A percentile compares a stretch with the other conserved stretches of the same genome.
Conservation (phyloP, 2,329 filamentous ascomycete genomes). For the Stenocarpella maydis region DNA sequence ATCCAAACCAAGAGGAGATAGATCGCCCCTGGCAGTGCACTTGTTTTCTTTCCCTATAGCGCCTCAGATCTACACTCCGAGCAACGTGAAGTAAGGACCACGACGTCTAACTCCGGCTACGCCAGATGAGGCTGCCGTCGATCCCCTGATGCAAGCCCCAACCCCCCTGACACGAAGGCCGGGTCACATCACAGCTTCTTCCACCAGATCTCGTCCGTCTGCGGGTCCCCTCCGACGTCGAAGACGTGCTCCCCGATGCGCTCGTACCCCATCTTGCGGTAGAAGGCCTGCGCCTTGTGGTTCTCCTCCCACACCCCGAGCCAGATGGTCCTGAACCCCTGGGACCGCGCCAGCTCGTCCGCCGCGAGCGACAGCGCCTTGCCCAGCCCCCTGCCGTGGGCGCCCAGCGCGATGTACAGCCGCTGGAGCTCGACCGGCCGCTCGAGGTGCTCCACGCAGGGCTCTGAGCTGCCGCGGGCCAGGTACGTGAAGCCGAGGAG, state of each 20-base stretch:
- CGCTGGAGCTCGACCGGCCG: slow-evolving; percentile 51
- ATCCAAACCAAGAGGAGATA: background rate
- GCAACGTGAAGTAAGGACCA: background rate
- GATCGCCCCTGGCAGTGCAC: background rate
- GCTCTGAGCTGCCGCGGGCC: slow-evolving; percentile 46
- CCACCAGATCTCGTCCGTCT: slow-evolving; percentile 51
- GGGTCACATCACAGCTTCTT: slow-evolving; percentile 42
- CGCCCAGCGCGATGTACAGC: slow-evolving; percentile 49
- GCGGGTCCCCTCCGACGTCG: slow-evolving; percentile 49
- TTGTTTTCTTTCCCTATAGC: background rate
- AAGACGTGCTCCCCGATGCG: slow-evolving; percentile 53
- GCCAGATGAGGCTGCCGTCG: too few relatives aligned
- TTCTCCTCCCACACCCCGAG: slow-evolving; percentile 59
- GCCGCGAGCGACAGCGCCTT: slow-evolving; percentile 43
- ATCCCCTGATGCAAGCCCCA: too few relatives aligned
- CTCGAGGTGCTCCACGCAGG: slow-evolving; percentile 45
- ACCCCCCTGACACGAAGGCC: too few relatives aligned
- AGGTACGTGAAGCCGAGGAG: slow-evolving; percentile 53
- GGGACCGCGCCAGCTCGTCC: slow-evolving; percentile 46
- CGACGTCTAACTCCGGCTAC: background rate
- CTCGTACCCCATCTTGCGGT: slow-evolving; percentile 51
- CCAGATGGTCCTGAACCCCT: slow-evolving; percentile 52
- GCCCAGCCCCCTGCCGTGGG: slow-evolving; percentile 51
- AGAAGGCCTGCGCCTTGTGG: slow-evolving; percentile 47
- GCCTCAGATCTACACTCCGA: background rate